Percentiles rank a stretch among this genome's conserved stretches.
These are phyloP conservation scores for Fraxinus pennsylvanica DNA, from an alignment of 257 asterid genomes.

Conservation along the genomic window DNA sequence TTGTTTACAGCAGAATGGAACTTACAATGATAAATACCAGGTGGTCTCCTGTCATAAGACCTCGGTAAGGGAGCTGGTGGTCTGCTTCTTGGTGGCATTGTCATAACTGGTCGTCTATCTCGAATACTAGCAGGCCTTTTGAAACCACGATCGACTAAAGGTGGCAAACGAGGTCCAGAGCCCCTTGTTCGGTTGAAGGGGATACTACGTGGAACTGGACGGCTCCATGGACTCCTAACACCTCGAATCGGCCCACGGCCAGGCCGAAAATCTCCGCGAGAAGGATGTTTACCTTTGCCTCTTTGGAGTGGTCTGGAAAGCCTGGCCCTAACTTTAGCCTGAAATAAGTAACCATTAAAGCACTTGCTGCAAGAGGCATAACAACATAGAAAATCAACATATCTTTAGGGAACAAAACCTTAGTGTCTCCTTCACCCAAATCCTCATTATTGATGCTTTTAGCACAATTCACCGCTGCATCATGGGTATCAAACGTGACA, in stretches of 20 bases:
- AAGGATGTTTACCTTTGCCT: slow-evolving; percentile 79
- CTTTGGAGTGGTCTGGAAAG: slow-evolving; percentile 96
- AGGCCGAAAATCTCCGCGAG: slow-evolving; percentile 68
- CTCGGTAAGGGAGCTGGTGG: slow-evolving; percentile 71
- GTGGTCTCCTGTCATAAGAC: slow-evolving; percentile 89
- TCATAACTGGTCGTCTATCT: slow-evolving; percentile 70
- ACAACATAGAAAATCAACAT: neutral
- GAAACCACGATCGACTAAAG: slow-evolving; percentile 58
- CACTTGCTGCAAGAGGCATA: slow-evolving; percentile 10
- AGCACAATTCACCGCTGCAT: slow-evolving; percentile 88
- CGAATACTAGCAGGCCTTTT: slow-evolving; percentile 62
- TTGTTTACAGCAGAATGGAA: slow-evolving; percentile 8
- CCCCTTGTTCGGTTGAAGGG: slow-evolving; percentile 66
- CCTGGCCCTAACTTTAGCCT: slow-evolving; percentile 98
- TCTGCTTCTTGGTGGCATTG: slow-evolving; percentile 66
- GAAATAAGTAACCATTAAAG: slow-evolving; percentile 34
- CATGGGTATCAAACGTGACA: slow-evolving; percentile 82
- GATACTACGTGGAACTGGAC: slow-evolving; percentile 54
- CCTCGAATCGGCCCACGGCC: slow-evolving; percentile 57
- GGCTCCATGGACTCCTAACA: slow-evolving; percentile 68
- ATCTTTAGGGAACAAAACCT: slow-evolving; percentile 50
- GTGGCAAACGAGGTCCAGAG: slow-evolving; percentile 55
- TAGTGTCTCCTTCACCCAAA: slow-evolving; percentile 80
- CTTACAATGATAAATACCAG: slow-evolving; percentile 51
- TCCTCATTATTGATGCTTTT: slow-evolving; percentile 87